Evolutionary conservation across 2,329 filamentous ascomycete genomes (phyloP).

Genomic region (Chrysoporthe puriensis): DNA sequence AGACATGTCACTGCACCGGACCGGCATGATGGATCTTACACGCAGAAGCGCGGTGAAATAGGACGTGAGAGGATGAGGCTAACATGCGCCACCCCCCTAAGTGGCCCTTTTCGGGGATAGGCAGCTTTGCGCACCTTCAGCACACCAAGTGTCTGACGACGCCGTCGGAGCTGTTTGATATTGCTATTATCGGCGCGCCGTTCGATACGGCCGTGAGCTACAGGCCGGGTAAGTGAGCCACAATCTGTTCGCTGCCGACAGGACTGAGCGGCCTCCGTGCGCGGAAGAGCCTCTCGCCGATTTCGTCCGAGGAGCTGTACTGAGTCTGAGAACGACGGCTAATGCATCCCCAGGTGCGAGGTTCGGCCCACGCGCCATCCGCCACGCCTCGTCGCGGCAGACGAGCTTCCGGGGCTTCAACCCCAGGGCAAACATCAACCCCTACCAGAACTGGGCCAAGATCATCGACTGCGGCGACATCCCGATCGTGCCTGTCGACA

Average conservation of each 20-base stretch:
- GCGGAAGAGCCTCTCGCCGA: neutral
- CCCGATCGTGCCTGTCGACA: constrained; percentile 84
- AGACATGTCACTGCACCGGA: neutral
- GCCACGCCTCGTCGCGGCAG: constrained; percentile 80
- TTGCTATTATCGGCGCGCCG: constrained; percentile 72
- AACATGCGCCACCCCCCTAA: constrained; percentile 31
- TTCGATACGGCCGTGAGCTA: constrained; percentile 77
- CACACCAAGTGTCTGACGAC: constrained; percentile 71
- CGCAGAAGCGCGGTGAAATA: neutral
- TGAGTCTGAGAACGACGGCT: neutral
- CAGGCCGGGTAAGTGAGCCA: constrained; percentile 57
- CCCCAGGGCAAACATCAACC: constrained; percentile 79
- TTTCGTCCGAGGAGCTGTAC: neutral
- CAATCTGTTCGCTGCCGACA: neutral
- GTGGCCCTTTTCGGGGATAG: constrained; percentile 74
- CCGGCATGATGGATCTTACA: neutral
- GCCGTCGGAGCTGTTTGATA: constrained; percentile 67
- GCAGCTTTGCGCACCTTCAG: constrained; percentile 73
- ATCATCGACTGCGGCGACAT: constrained; percentile 92
- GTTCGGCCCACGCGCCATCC: constrained; percentile 87
- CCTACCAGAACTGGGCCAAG: constrained; percentile 77
- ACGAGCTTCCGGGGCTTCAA: constrained; percentile 82
- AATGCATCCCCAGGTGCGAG: constrained; percentile 58
- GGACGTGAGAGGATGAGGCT: neutral
- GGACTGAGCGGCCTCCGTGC: neutral